Percentiles rank a stretch among this genome's conserved stretches.
Evolutionary conservation across 2,329 filamentous ascomycete genomes (phyloP).

Genomic region (Fusarium sp.): DNA sequence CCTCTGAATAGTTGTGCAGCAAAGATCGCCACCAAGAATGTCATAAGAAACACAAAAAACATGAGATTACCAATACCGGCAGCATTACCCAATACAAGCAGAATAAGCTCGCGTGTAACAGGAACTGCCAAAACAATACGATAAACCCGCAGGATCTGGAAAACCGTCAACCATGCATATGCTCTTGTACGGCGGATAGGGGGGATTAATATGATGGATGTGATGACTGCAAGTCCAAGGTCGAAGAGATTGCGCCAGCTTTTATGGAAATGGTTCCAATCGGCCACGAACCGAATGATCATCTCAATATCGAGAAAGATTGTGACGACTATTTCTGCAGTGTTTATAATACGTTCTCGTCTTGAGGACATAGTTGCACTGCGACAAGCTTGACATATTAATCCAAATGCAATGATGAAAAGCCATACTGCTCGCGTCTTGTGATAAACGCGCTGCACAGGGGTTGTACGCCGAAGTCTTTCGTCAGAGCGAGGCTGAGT

Average conservation of each 20-base stretch:
- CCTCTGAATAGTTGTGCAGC: constrained; percentile 93
- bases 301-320: constrained; percentile 84
- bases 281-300: constrained; percentile 75
- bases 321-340: constrained; percentile 79
- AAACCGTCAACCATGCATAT: constrained; percentile 90
- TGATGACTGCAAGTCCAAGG: constrained; percentile 79
- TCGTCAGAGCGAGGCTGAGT: constrained; percentile 51
- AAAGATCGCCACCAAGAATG: constrained; percentile 92
- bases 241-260: constrained; percentile 82
- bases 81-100: constrained; percentile 88
- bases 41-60: constrained; percentile 94
- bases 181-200: constrained; percentile 75
- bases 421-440: constrained; percentile 83
- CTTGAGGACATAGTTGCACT: constrained; percentile 76
- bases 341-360: constrained; percentile 71
- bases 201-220: constrained; percentile 85
- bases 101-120: constrained; percentile 85
- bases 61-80: constrained; percentile 93
- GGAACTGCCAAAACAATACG: constrained; percentile 89
- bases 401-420: constrained; percentile 77
- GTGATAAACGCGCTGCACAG: constrained; percentile 75
- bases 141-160: constrained; percentile 92
- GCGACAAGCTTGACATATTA: constrained; percentile 80
- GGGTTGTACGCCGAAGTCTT: constrained; percentile 50
- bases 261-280: constrained; percentile 83